These are phyloP conservation scores for Tephrocybe sp. DNA, from an alignment of 768 basidiomycete genomes.

Conservation along the genomic window DNA sequence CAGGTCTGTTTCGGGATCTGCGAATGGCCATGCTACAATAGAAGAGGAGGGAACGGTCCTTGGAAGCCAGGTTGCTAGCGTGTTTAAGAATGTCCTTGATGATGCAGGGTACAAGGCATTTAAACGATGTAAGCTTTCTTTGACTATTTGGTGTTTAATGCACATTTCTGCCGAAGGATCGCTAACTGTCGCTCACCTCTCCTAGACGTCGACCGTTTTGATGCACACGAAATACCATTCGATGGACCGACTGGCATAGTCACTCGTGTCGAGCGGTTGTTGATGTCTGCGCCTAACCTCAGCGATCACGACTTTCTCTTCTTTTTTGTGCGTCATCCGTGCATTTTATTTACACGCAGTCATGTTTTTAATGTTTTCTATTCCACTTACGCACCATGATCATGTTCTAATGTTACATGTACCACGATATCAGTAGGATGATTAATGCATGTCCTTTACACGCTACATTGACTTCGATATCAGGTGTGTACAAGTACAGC, in stretches of 20 bases:
- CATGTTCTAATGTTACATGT: constrained; percentile 17
- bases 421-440: constrained; percentile 12
- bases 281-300: constrained; percentile 47
- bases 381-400: constrained; percentile 10
- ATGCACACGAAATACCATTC: constrained; percentile 70
- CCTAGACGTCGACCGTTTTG: constrained; percentile 71
- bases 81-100: constrained; percentile 45
- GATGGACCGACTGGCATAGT: constrained; percentile 73
- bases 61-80: constrained; percentile 45
- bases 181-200: constrained; percentile 13
- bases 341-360: not conserved
- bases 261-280: constrained; percentile 57
- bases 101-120: constrained; percentile 45
- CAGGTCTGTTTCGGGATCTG: constrained; percentile 23
- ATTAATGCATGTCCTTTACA: constrained; percentile 15
- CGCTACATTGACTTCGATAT: not conserved
- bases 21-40: constrained; percentile 16
- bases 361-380: constrained; percentile 2
- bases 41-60: constrained; percentile 29
- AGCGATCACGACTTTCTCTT: constrained; percentile 33
- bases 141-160: constrained; percentile 2
- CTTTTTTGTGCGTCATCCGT: constrained; percentile 5
- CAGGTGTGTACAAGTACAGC: no score
- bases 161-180: not conserved
- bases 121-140: constrained; percentile 59